These are phyloP conservation scores for Beta corolliflora DNA, from an alignment of 179 eudicot genomes.

Conservation along the genomic window DNA sequence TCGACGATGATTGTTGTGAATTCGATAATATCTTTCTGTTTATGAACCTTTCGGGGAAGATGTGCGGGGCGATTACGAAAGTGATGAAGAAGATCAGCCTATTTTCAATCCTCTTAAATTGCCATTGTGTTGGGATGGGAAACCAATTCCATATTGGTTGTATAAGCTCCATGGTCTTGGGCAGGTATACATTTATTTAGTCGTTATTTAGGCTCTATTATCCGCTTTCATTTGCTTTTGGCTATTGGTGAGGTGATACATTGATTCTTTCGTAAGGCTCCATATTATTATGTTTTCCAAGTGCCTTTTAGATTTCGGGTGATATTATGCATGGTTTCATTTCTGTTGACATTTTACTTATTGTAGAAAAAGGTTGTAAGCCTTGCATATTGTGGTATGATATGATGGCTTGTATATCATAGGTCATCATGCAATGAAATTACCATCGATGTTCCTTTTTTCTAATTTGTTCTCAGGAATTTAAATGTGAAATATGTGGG, in stretches of 20 bases:
- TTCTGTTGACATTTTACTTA: neutral
- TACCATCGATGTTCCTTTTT: neutral
- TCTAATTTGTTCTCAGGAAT: conserved; percentile 56
- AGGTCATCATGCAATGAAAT: neutral
- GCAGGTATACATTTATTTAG: conserved; percentile 51
- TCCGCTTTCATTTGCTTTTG: neutral
- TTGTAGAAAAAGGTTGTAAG: neutral
- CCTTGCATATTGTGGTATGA: too few relatives aligned
- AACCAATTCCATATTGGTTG: conserved; percentile 96
- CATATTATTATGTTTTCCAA: neutral
- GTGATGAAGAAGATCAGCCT: conserved; percentile 86
- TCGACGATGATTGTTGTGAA: neutral
- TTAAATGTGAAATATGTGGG: conserved; percentile 98
- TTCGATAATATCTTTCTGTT: too few relatives aligned
- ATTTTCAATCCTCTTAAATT: conserved; percentile 83
- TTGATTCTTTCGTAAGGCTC: neutral
- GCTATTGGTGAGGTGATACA: neutral
- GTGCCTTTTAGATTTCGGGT: neutral
- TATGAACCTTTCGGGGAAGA: conserved; percentile 65
- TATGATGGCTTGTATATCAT: neutral
- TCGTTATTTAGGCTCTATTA: neutral
- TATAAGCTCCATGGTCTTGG: conserved; percentile 98
- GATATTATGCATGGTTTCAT: neutral
- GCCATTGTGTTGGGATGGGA: conserved; percentile 99
- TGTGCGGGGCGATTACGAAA: conserved; percentile 77